phyloP scores from a whole-genome alignment of 805 yeast species.

The Wickerhamomyces xylosicus region DNA sequence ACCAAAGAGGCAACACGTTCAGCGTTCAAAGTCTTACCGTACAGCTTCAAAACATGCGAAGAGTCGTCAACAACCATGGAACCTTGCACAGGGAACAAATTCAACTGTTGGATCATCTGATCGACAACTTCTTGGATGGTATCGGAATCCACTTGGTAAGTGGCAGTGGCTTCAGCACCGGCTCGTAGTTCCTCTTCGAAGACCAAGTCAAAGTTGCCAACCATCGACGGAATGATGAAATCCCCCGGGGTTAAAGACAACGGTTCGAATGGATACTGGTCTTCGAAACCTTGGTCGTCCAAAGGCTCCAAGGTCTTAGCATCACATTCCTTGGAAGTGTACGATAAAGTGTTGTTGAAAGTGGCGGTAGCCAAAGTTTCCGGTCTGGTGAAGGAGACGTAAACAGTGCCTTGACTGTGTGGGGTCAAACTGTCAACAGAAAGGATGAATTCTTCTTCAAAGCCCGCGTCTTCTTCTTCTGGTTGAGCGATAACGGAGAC shows the following conservation, averaged over 20 bases:
- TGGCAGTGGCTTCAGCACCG: conserved; percentile 50
- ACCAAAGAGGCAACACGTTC: conserved; percentile 32
- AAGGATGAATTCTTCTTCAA: conserved; percentile 61
- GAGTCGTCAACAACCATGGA: conserved; percentile 38
- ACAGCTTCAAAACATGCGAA: conserved; percentile 66
- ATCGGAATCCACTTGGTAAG: conserved; percentile 47
- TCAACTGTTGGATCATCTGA: conserved; percentile 40
- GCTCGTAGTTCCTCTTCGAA: conserved; percentile 54
- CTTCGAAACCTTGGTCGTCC: conserved; percentile 75
- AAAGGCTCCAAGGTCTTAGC: conserved; percentile 57
- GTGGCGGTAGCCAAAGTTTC: conserved; percentile 35
- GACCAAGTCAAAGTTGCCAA: conserved; percentile 61
- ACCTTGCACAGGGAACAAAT: conserved; percentile 68
- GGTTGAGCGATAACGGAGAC: conserved; percentile 63
- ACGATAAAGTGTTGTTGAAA: conserved; percentile 60
- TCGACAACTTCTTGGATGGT: conserved; percentile 46
- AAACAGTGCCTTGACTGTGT: conserved; percentile 60
- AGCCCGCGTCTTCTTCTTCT: conserved; percentile 28
- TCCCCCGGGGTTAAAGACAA: conserved; percentile 71
- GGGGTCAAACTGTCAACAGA: conserved; percentile 69
- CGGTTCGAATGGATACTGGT: conserved; percentile 86
- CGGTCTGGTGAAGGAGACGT: conserved; percentile 67
- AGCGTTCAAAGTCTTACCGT: conserved; percentile 55
- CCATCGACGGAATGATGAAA: conserved; percentile 65
- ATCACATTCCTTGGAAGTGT: conserved; percentile 71